phyloP scores from a whole-genome alignment of 1,139 yeast genomes.

The Diutina rugosa region DNA sequence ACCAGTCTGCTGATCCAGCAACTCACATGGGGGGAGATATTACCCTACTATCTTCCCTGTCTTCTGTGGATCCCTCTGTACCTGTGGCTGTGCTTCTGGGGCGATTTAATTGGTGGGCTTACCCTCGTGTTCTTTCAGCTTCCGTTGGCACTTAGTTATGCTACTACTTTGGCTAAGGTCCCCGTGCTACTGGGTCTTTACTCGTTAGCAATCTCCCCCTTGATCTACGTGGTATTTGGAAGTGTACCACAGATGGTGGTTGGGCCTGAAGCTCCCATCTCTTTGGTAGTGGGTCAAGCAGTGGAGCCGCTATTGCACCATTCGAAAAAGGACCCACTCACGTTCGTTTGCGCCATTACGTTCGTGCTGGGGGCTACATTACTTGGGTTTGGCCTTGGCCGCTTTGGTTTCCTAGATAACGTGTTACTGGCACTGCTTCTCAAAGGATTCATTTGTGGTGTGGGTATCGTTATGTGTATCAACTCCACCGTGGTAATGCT shows the following conservation, averaged over 20 bases:
- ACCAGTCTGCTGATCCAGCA: background rate
- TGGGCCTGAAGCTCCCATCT: constrained; percentile 93
- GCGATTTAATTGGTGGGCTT: constrained; percentile 77
- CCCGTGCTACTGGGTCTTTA: constrained; percentile 80
- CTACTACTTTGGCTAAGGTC: constrained; percentile 81
- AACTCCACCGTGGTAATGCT: constrained; percentile 64
- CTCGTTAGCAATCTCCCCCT: constrained; percentile 74
- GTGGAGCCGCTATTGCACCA: constrained; percentile 58
- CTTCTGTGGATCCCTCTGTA: constrained; percentile 70
- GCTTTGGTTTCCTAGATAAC: constrained; percentile 84
- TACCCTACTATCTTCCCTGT: constrained; percentile 71
- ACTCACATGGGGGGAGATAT: constrained; percentile 3
- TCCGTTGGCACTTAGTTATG: constrained; percentile 81
- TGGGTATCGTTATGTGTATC: constrained; percentile 82
- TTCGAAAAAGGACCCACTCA: constrained; percentile 38
- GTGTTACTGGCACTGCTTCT: constrained; percentile 73
- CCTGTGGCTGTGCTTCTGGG: constrained; percentile 34
- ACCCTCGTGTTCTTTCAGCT: constrained; percentile 87
- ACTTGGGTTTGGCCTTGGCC: constrained; percentile 63
- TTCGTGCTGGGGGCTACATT: constrained; percentile 68
- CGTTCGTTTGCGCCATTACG: constrained; percentile 60
- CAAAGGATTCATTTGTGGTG: constrained; percentile 84
- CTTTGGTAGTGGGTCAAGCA: constrained; percentile 84
- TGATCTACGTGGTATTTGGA: constrained; percentile 72
- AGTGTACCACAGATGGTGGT: constrained; percentile 95